Base-by-base conservation (phyloP, 2,329 filamentous ascomycete genomes). In the Leptosphaerulina australis region DNA sequence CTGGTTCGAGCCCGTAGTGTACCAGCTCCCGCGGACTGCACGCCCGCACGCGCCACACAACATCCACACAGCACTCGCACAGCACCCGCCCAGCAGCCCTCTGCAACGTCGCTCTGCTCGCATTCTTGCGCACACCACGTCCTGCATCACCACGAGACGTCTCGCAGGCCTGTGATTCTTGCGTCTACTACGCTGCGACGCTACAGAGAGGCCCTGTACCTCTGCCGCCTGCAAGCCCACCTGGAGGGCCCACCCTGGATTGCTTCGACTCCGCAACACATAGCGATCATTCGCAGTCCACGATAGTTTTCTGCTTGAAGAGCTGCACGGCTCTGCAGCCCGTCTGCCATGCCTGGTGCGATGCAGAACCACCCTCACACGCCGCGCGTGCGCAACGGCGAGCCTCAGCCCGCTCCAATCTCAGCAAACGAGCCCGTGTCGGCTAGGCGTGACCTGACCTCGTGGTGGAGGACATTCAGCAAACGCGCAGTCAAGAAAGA, bases 391-490 rank as follows among this genome's bases (percentile, higher is more conserved):
- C 74, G 73, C 60, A 70, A 74, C 55, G 72, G 71, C 51, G 75
- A 75, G 50, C 73, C 75, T 37, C 75, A 69, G 66, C 70, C 69
- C 29, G 71, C 64, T 58, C 71, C 76, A 49, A 73, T 69, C 74
- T 76, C 71, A 70, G 81, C 71, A 49, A 74, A 79, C 50, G 78
- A 82, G 64, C 91, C 90, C 31, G 90, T 89, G 46, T 90, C 90
- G 22, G 90, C 86, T 60, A 95, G 88, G 77, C 86, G 90, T 71
- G 91, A 96, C 72, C 80, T 97, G 63, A 88, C 91, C 63, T 95
- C 90, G 53, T 99, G 94, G 94, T 97, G 94, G 94, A 96, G 91
- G 76, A 86, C 87, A 66, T 97, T 99, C 77, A 94, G 68, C 62
- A 74, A 94, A 77, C 83, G 75, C 51, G 74, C 80, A 57, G 77